Percentiles rank a stretch among this genome's conserved stretches.
phyloP scores from a whole-genome alignment of 2,329 filamentous ascomycete genomes.

The Aspergillus thermomutatus region DNA sequence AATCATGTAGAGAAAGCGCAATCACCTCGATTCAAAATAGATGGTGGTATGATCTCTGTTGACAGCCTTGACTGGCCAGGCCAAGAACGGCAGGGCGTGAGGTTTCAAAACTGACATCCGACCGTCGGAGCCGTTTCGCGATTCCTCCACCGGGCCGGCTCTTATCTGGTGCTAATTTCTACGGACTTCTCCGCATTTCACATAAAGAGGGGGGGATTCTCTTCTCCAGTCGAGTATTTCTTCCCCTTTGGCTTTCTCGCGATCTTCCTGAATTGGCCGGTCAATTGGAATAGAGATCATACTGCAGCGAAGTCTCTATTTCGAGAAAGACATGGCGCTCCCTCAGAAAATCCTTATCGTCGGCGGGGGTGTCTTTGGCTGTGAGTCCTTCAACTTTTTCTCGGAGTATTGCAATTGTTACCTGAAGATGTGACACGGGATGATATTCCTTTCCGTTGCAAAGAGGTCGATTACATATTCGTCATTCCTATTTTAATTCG shows the following conservation, averaged over 20 bases:
- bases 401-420: background rate
- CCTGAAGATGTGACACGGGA: background rate
- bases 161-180: background rate
- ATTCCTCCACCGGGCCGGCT: background rate
- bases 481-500: background rate
- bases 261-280: background rate
- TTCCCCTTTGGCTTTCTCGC: background rate
- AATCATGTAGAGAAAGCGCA: background rate
- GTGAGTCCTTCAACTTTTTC: constrained; percentile 26
- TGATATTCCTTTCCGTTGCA: background rate
- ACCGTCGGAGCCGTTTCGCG: background rate
- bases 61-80: constrained; percentile 1
- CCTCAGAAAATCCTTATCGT: constrained; percentile 40
- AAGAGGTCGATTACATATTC: background rate
- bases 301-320: background rate
- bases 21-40: background rate
- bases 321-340: constrained; percentile 22
- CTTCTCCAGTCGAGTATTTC: background rate
- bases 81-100: constrained; percentile 2
- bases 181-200: background rate
- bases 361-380: constrained; percentile 43
- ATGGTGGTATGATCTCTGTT: background rate
- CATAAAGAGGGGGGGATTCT: background rate
- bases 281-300: background rate
- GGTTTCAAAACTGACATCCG: background rate